Conservation (phyloP, 352 stramenopile species). For the Lagenidium giganteum region DNA sequence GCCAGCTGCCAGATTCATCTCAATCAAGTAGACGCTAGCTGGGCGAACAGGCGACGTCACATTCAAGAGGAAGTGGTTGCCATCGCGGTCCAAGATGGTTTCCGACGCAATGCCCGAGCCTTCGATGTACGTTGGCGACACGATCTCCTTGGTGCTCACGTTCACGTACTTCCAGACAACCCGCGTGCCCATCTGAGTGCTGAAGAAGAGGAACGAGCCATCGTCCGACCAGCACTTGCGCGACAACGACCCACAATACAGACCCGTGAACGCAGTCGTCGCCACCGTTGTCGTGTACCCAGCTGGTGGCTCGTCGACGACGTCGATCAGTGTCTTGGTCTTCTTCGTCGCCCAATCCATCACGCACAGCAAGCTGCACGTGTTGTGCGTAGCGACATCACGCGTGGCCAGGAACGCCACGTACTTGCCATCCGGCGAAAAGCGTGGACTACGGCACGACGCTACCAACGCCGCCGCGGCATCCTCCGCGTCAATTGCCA, state of each 20-base stretch:
- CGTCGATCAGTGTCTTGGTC: constrained; percentile 52
- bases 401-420: constrained; percentile 67
- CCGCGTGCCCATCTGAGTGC: constrained; percentile 63
- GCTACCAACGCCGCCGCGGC: constrained; percentile 32
- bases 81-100: constrained; percentile 37
- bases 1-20: constrained; percentile 36
- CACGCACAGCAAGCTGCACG: constrained; percentile 61
- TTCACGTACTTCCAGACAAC: constrained; percentile 68
- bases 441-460: constrained; percentile 51
- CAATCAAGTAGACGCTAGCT: constrained; percentile 49
- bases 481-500: constrained; percentile 29
- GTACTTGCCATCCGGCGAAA: constrained; percentile 59
- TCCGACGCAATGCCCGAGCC: constrained; percentile 36
- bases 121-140: constrained; percentile 51
- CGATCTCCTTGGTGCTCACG: constrained; percentile 35
- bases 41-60: constrained; percentile 50
- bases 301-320: constrained; percentile 46
- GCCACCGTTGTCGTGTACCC: constrained; percentile 24
- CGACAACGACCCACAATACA: constrained; percentile 52
- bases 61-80: constrained; percentile 34
- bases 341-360: constrained; percentile 57
- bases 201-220: constrained; percentile 52
- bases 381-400: constrained; percentile 70
- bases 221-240: constrained; percentile 56
- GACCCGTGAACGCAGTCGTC: constrained; percentile 56